phyloP scores from a whole-genome alignment of 1,284 basidiomycete species.

The Prillingera fragicola region DNA sequence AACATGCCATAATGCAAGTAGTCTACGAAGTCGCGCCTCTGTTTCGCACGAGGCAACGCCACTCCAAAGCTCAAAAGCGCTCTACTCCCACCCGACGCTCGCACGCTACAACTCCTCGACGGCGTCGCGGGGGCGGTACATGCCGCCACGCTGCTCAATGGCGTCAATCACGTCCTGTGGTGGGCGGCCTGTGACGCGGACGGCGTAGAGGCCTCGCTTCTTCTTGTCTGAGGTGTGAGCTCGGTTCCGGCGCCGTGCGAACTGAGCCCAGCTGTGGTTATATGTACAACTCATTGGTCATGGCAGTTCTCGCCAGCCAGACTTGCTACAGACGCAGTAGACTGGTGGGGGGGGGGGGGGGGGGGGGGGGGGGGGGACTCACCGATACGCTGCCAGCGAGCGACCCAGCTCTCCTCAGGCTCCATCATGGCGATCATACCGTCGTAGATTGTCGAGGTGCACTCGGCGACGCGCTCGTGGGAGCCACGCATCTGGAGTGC shows the following conservation, averaged over 20 bases:
- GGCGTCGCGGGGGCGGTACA: slow-evolving; percentile 40
- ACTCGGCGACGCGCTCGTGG: slow-evolving; percentile 72
- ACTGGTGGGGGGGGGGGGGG: no score
- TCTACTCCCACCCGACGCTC: no score
- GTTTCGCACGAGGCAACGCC: no score
- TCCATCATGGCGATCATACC: slow-evolving; percentile 85
- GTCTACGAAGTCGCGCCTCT: no score
- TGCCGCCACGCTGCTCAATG: slow-evolving; percentile 38
- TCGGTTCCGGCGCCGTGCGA: not conserved
- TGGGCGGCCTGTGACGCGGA: slow-evolving; percentile 75
- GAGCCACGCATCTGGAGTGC: slow-evolving; percentile 73
- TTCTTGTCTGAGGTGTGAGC: slow-evolving; percentile 61
- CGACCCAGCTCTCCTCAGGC: slow-evolving; percentile 90
- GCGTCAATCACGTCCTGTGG: slow-evolving; percentile 74
- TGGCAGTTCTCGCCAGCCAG: no score
- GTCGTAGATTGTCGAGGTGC: slow-evolving; percentile 92
- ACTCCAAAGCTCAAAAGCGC: no score
- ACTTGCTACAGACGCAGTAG: no score
- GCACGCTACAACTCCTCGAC: slow-evolving; percentile 39
- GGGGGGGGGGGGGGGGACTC: slow-evolving; percentile 45
- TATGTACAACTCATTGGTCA: no score
- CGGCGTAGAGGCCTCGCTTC: slow-evolving; percentile 79
- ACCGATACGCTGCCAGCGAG: slow-evolving; percentile 86
- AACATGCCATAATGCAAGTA: no score
- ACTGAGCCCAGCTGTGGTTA: not conserved